phyloP scores from a whole-genome alignment of 2,329 filamentous ascomycete species.

The Fusarium verrucosum region DNA sequence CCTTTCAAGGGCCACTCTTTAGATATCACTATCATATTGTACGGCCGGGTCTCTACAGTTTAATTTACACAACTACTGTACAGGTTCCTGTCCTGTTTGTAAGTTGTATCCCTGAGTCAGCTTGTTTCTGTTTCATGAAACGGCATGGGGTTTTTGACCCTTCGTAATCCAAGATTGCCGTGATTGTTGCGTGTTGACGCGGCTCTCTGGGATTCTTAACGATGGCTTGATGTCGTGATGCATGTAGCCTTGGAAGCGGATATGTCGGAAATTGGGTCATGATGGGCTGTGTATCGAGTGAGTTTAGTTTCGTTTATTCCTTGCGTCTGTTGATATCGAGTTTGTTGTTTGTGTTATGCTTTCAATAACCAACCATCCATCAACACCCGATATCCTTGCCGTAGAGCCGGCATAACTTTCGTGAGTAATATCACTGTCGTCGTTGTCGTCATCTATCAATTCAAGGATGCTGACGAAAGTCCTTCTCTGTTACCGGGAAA shows the following conservation, averaged over 20 bases:
- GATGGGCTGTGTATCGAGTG: background rate
- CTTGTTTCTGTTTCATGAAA: conserved; percentile 38
- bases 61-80: conserved; percentile 8
- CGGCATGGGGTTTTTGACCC: conserved; percentile 15
- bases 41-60: conserved; percentile 17
- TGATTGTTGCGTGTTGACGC: background rate
- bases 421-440: background rate
- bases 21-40: conserved; percentile 7
- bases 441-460: background rate
- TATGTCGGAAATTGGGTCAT: conserved; percentile 6
- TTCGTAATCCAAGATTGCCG: conserved; percentile 7
- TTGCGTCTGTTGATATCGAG: background rate
- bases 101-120: conserved; percentile 9
- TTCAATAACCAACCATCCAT: background rate
- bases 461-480: background rate
- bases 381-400: background rate
- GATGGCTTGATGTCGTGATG: background rate
- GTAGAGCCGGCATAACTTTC: background rate
- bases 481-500: background rate
- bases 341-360: background rate
- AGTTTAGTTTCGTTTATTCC: background rate
- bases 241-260: background rate
- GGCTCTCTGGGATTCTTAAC: background rate
- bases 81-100: conserved; percentile 18
- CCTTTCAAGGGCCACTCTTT: conserved; percentile 3